Evolutionary conservation across 2,329 filamentous ascomycete species (phyloP), one percentile per base, ranked within the genome.

Genomic region (Fusarium clavum): DNA sequence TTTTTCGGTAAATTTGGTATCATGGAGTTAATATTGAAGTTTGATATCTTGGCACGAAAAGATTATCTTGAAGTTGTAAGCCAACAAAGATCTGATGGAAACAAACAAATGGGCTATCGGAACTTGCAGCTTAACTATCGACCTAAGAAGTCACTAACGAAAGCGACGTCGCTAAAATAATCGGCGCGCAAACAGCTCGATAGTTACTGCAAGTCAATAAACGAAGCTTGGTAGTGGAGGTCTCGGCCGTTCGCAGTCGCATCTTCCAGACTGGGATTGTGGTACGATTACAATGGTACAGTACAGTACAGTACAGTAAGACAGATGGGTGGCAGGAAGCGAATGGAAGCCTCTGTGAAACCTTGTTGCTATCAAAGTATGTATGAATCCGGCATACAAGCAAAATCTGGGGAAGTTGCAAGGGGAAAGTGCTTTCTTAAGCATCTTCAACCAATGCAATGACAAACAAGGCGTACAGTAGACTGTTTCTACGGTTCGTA

Each of bases 341-440:
- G 49, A 70, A 64, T 58, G 61, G 61, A 64, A 47, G 49, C 27
- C 16, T 57, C 49, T 48, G 22, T 8, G 47, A 56, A 70, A 55
- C 67, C 46, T 57, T 55, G 40, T 48, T 55, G 24, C 14, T 20
- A 59, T 25, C 41, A 69, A 64, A 58, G n/a, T 10, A 34, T 16
- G n/a, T 10, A 34, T 16, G n/a, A 61, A 43, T 47, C 18, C 34
- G 34, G 34, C 18, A 38, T 38, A 38, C 34, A 38, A 38, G 34
- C 40, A 62, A 61, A 71, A 71, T 41, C 64, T 52, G 68, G 69
- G 69, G 64, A 69, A 66, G 18, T 34, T 46, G 25, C 55, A 65
- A 56, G 53, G 56, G 38, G 27, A 34, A 32, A 29, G 16, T 34
- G 38, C 22, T 38, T 38, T 38, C 34, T 38, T 41, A 41, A 41